These are phyloP conservation scores for Ophiostoma triangulosporum DNA, from an alignment of 2,329 filamentous ascomycete species.

Conservation along the genomic window DNA sequence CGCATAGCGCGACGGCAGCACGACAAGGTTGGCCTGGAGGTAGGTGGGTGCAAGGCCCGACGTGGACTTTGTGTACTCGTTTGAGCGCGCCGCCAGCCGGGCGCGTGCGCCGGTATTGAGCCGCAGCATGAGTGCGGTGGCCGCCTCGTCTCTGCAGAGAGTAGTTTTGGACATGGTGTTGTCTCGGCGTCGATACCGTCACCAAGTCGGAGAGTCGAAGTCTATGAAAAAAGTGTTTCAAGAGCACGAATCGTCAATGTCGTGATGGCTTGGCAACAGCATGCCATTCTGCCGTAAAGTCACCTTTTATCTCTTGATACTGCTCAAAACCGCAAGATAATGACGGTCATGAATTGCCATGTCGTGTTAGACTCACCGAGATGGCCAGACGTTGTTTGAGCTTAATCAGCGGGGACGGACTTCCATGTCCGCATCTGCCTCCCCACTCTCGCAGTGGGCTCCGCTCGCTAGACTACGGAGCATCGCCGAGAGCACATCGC, in stretches of 20 bases:
- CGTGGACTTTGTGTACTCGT: not conserved
- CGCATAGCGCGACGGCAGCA: constrained; percentile 43
- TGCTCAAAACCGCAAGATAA: too few relatives aligned
- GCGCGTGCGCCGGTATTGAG: not conserved
- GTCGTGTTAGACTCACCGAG: not conserved
- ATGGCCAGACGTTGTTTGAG: too few relatives aligned
- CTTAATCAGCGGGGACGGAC: not conserved
- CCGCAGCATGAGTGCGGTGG: not conserved
- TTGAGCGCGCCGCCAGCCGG: not conserved
- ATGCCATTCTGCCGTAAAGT: too few relatives aligned
- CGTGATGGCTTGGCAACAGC: too few relatives aligned
- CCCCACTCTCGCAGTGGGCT: not conserved
- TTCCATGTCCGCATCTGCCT: not conserved
- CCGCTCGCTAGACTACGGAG: not conserved
- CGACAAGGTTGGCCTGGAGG: constrained; percentile 48
- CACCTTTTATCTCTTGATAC: too few relatives aligned
- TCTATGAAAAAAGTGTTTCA: too few relatives aligned
- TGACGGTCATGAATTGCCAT: not conserved
- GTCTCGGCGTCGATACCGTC: not conserved
- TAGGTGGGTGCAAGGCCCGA: constrained; percentile 29
- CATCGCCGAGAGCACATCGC: constrained; percentile 1
- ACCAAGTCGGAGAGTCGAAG: not conserved
- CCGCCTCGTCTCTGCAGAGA: not conserved
- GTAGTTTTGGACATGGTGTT: not conserved
- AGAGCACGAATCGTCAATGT: too few relatives aligned